Base-by-base conservation (phyloP, 331 rosid genomes). In the Cydonia oblonga region DNA sequence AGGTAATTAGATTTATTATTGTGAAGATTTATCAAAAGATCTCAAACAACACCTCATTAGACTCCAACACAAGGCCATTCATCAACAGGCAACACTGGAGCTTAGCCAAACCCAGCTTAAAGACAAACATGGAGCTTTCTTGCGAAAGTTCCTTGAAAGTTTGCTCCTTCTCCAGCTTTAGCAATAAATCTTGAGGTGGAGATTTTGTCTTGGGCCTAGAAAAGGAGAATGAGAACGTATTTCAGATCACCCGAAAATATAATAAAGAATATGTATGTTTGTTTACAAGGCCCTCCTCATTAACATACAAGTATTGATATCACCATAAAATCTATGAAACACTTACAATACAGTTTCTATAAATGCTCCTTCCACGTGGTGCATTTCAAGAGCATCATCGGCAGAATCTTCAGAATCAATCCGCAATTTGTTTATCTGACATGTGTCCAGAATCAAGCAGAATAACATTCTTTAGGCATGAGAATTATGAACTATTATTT, bases 341-440 rank as follows among this genome's bases (percentile, higher is more conserved):
- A 88, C 99, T 79, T 86, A 95, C 99, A 95, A 80, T 77, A 91
- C 83, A 60, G 93, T 86, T 80, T 95, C 99, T 23, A 91, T 96
- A 84, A 91, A 95, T 70, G 97, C 99, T 78, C 90, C 90, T 83
- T 95, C 99, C 72, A 91, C 93, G 69, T 89, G 88, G 82, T 88
- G 87, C 78, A 52, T 76, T 71, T 95, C 99, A 65, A 86, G 86
- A 70, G 86, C 82, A 74, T 87, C 98, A 24, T 87, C 90, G 16
- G 42, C 81, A 28, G 70, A 58, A 76, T 78, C 87, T 78, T 85
- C 96, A 58, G 96, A 84, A 70, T 93, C 98, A 32, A 64, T 59
- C 80, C 83, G 84, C 82, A 91, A 71, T 71, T 81, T 95, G 82
- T 95, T 89, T 66, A 95, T 86, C 99, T 95, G 82, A 75, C 75